Evolutionary conservation across 768 basidiomycete genomes (phyloP), one percentile per base, ranked within the genome.

Genomic region (Rhizopogon roseolus): DNA sequence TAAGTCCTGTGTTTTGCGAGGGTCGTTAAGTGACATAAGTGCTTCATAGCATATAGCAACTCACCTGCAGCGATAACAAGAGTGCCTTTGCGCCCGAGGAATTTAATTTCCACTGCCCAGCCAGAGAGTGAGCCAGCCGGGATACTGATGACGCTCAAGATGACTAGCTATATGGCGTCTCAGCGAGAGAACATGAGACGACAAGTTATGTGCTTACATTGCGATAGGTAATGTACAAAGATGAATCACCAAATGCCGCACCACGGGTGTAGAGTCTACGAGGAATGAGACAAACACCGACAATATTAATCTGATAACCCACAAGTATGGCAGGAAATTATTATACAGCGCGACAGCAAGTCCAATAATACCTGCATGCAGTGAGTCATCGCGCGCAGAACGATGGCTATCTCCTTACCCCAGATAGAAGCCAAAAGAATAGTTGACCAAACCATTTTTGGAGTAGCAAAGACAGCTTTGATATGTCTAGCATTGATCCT

Each of bases 101-200:
- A 68, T 0, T 81, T 85, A 17, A 81, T 60, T 57, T 90, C 86
- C 39, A 90, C 86, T 29, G 83, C 73, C 72, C 81, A 84, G 0
- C 87, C 88, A 0, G 88, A 85, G 8, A 90, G 66, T 22, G 90
- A 74, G 1, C 88, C 84, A 0, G 86, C 85, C 0, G 88, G 88
- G 7, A 90, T 75, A 10, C 87, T 85, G 28, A 85, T 75, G 0
- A 79, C 72, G 53, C 81, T 84, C 36, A 90, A 65, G 53, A 90
- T 88, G 16, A 84, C 81, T 79, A 82, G 81, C 86, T 88, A 60
- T 46, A 37, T 32, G 28, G 16, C 22, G 29, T 3, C n/a, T 60
- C 41, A 62, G 48, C 34, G 17, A 1, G 32, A 13, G 17, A 4
- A 6, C 10, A 32, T 10, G 1, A 6, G 5, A 9, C n/a, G 14